These are phyloP conservation scores for Fusarium virguliforme DNA, from an alignment of 2,329 filamentous ascomycete genomes.

Conservation along the genomic window DNA sequence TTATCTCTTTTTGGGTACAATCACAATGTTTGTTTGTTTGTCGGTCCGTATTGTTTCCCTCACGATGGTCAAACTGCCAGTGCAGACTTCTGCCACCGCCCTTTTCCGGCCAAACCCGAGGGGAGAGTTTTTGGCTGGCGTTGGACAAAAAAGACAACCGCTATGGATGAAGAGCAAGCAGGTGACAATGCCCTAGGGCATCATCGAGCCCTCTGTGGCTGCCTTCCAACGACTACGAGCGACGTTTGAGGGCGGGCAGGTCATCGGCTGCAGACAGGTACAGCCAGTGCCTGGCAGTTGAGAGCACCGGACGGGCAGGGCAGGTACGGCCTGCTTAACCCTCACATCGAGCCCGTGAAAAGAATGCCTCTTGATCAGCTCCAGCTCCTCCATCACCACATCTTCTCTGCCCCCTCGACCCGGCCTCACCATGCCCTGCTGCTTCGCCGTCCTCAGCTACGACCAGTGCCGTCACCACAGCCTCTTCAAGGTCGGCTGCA, in stretches of 20 bases:
- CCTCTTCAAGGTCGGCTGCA: slow-evolving; percentile 53
- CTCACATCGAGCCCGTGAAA: too few species aligned
- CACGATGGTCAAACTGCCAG: background rate
- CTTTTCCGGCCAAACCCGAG: slow-evolving; percentile 39
- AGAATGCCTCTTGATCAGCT: background rate
- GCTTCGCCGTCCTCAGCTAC: slow-evolving; percentile 49
- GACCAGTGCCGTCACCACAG: slow-evolving; percentile 48
- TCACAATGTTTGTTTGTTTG: background rate
- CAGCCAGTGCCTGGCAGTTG: slow-evolving; percentile 8
- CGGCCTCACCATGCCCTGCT: slow-evolving; percentile 52
- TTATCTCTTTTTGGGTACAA: background rate
- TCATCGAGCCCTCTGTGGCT: slow-evolving; percentile 25
- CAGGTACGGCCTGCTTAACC: too few species aligned
- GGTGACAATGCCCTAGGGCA: slow-evolving; percentile 3
- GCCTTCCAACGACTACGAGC: slow-evolving; percentile 30
- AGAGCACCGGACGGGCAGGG: background rate
- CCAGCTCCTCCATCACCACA: background rate
- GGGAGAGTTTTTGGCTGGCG: slow-evolving; percentile 26
- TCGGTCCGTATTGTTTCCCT: background rate
- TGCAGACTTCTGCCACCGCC: slow-evolving; percentile 24
- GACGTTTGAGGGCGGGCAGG: slow-evolving; percentile 27
- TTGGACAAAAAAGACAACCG: background rate
- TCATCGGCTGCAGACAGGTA: slow-evolving; percentile 19
- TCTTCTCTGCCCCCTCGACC: background rate
- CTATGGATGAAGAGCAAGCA: background rate